Evolutionary conservation across 2,329 filamentous ascomycete species (phyloP), one percentile per base, ranked within the genome.

Genomic region (Xylariaceae sp.): DNA sequence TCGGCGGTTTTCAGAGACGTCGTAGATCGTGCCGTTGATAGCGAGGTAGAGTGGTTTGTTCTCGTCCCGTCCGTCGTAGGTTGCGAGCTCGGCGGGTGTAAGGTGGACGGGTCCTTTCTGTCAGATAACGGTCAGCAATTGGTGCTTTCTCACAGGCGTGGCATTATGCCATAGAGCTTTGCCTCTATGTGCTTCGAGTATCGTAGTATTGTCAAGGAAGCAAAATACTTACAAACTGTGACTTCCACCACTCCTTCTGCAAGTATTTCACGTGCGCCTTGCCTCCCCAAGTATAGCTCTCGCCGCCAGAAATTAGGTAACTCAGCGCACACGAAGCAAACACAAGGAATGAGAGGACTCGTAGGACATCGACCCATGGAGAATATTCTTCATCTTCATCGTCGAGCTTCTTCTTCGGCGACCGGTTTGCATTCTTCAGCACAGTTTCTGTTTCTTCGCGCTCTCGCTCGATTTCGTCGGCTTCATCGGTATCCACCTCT

Each of bases 11-110:
- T 79, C 73, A n/a, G 82, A 82, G 39, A 95, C 90, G 71, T 95
- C 90, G 78, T 88, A 94, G 72, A 95, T 89, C 52, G 84, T 89
- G 65, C 88, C 87, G 75, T 94, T 93, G 64, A 99, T 84, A 57
- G 91, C 90, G 50, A 99, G 81, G 75, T 96, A 96, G 69, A 97
- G 83, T 6, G 94, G 94, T 54, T 87, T 84, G 7, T 73, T 69
- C 10, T 84, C 75, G 71, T 96, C 85, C 52, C 75, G 80, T 73
- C 94, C 95, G 73, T 96, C 86, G 78, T 88, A 95, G 46, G 75
- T 69, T 42, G 80, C 70, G 45, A 99, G 85, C 69, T 97, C 79
- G 17, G 78, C 75, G 51, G 88, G 87, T 1, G 90, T 96, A 38
- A 97, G 79, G 66, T 80, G 75, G 46, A 89, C 57, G 13, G 90